Base-by-base conservation (phyloP, 768 basidiomycete species). In the Agaricus blazei region DNA sequence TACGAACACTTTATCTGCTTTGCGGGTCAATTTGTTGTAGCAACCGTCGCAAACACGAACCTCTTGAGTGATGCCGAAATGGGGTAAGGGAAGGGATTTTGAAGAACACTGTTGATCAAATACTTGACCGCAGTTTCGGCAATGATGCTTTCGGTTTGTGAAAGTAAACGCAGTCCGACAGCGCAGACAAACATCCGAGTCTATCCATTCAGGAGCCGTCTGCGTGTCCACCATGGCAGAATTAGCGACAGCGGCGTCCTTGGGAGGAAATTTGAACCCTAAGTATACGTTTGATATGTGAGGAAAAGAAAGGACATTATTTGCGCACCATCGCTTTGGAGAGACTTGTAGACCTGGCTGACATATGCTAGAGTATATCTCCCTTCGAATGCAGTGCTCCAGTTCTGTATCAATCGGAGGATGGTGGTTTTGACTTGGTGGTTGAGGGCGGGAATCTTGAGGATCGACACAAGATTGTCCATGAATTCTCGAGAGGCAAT, bases 91-190 rank as follows among this genome's bases (percentile, higher is more conserved):
- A 69, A 92, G 82, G 2, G 79, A 73, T 69, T 93, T 90, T 34
- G 89, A 86, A 0, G 93, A 95, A 68, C 97, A 99, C 41, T 83
- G 79, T 52, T 95, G 93, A 70, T 98, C 96, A 65, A 97, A 98
- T 12, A 98, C 93, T 66, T 88, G 87, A 7, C 97, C 97, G 70
- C 97, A 99, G 68, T 98, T 98, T 12, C 97, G 84, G 67, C 97
- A 99, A 65, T 99, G 97, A 64, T 99, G 97, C 67, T 98, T 98
- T 49, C 97, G 82, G 67, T 98, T 98, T 29, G 94, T 97, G 67
- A 98, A 94, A 0, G 86, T 83, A 70, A 99, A 99, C 0, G 91
- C 68, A 0, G 89, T 86, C 15, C 97, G 83, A 69, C 97, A 99
- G 19, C 93, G 84, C 56, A 96, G 82, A 68, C 97, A 99, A 14